A percentile compares a stretch with the other conserved stretches of the same genome.
phyloP scores from a whole-genome alignment of 495 filamentous ascomycete genomes.

The Xylaria palmicola region DNA sequence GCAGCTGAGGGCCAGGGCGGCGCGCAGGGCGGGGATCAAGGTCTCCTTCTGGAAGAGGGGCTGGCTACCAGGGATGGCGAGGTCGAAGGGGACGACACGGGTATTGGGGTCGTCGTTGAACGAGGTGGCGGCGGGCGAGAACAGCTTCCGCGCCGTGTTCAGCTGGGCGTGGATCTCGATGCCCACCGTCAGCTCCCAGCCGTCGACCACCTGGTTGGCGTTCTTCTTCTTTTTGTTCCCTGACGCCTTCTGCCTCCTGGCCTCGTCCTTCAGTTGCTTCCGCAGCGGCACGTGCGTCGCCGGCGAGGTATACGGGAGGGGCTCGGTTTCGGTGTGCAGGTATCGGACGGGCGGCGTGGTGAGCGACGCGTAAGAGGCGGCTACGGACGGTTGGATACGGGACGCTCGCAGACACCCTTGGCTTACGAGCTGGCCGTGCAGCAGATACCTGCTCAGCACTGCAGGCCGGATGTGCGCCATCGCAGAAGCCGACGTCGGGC shows the following conservation, averaged over 20 bases:
- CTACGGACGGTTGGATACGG: background rate
- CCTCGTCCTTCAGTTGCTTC: conserved; percentile 73
- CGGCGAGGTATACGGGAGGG: conserved; percentile 9
- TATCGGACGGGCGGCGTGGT: conserved; percentile 14
- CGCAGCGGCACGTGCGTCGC: conserved; percentile 54
- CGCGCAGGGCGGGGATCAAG: conserved; percentile 83
- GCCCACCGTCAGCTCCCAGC: conserved; percentile 90
- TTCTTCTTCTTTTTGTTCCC: conserved; percentile 41
- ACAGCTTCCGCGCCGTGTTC: conserved; percentile 81
- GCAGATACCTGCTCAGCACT: conserved; percentile 48
- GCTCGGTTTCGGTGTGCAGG: conserved; percentile 19
- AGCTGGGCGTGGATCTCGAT: conserved; percentile 98
- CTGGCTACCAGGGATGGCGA: conserved; percentile 85
- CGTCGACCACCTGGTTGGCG: conserved; percentile 51
- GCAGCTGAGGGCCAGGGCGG: conserved; percentile 82
- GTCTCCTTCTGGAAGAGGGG: conserved; percentile 82
- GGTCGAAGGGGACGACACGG: conserved; percentile 84
- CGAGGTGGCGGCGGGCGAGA: conserved; percentile 69
- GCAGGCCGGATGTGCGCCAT: conserved; percentile 37
- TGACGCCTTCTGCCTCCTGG: conserved; percentile 49
- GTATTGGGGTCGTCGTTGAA: conserved; percentile 72
- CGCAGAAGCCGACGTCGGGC: background rate
- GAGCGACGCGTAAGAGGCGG: conserved; percentile 1
- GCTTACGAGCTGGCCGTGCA: conserved; percentile 41
- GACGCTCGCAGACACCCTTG: conserved; percentile 40